Base-by-base conservation (phyloP, 2,329 filamentous ascomycete genomes). In the Exophiala viscosa region DNA sequence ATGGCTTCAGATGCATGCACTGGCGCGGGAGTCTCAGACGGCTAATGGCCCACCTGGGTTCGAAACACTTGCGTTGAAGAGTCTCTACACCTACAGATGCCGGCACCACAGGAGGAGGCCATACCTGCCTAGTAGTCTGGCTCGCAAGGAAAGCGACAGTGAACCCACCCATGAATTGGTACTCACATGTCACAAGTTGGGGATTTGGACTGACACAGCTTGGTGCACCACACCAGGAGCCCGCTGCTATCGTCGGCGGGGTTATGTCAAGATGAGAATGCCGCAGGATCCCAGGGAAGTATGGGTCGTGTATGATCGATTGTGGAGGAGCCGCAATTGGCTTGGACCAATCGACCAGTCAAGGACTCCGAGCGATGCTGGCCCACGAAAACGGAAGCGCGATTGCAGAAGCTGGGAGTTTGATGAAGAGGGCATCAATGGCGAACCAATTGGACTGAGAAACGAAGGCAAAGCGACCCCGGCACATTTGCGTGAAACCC, bases 101-200 rank as follows among this genome's bases (percentile, higher is more conserved):
- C 77, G 81, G n/a, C 81, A 83, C 62, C 80, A 83, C 62, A 74
- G 81, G 59, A 74, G 81, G 56, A 71, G 81, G 41, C 80, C 81
- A 8, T 83, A 83, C 63, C 72, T 83, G 3, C 76, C 79, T 3
- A 74, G 75, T 13, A 81, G 78, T 6, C 69, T 82, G 35, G 65
- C 73, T 36, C 73, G 80, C 46, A 72, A 78, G 60, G 80, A 83
- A 64, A 82, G 80, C 20, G 80, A 83, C 62, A 80, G 79, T 13
- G 79, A 82, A 60, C 80, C 80, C 3, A 82, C 80, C 2, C 80
- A 83, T 65, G 79, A 83, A 61, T 70, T 82, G 33, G 81, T 83
- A 47, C 76, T 75, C 45, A 75, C 82, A 46, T 82, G 80, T 59
- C 78, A 82, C 58, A 76, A 78, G 48, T 65, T 83, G 23, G 77